Base-by-base conservation (phyloP, 2,329 filamentous ascomycete genomes). In the Beauveria bassiana region DNA sequence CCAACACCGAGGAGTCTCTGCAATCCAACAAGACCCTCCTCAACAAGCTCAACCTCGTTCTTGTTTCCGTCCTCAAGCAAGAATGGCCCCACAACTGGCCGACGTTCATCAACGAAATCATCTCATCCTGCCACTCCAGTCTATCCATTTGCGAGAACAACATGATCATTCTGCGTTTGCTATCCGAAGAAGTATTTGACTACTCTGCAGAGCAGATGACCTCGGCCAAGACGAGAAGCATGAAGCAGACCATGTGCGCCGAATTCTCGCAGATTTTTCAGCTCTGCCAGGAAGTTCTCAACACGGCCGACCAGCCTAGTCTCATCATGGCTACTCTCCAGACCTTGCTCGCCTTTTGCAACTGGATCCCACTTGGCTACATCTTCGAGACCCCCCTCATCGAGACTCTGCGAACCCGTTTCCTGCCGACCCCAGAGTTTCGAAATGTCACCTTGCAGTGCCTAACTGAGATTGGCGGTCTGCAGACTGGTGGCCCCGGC, bases 81-180 rank as follows among this genome's bases (percentile, higher is more conserved):
- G 95, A 99, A 77, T 99, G 95, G 95, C 95, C 95, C 62, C 93
- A 98, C 78, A 96, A 99, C 81, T 99, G 96, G 95, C 95, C 96
- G 12, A 96, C 92, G 22, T 99, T 99, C 77, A 98, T 99, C 83
- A 98, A 98, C 81, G 95, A 99, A 80, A 99, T 99, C 76, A 92
- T 99, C 69, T 89, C 91, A 24, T 93, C 95, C 61, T 98, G 93
- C 77, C 93, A 96, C 74, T 93, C 91, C 68, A 97, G 90, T 76
- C 81, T 99, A 59, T 95, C 93, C 43, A 96, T 99, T 69, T 99
- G 96, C 84, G 95, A 99, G 79, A 99, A 99, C 81, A 99, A 99
- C 81, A 99, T 99, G 95, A 92, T 91, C 66, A 98, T 99, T 69
- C 84, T 99, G 68, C 88, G 95, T 63, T 80, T 99, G 69, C 84